Evolutionary conservation across 345 rosid genomes (phyloP), one percentile per base, ranked within the genome.

Genomic region (Stellera chamaejasme): DNA sequence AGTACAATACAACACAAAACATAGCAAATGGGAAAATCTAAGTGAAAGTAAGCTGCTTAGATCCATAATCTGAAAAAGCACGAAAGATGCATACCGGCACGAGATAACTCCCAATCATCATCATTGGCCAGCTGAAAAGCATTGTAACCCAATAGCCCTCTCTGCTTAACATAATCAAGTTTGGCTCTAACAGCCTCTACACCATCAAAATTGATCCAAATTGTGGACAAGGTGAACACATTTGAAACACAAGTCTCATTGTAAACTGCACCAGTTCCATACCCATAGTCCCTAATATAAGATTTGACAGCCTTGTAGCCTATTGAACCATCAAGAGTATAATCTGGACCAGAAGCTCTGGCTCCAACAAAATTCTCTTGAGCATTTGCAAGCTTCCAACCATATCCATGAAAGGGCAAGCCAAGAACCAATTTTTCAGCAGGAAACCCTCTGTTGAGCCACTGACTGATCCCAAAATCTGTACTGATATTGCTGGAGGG

Each of bases 171-270:
- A 56, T 78, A 82, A 9, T 65, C 48, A 56, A 69, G 55, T 50
- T 78, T 78, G 4, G 62, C 44, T 58, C 41, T 58, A 9, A 78
- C 54, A 13, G 66, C 56, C 51, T 76, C 77, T 6, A 61, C 63
- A 27, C 56, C 79, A 51, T 76, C 81, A 49, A 72, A 81, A 63
- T 65, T 73, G 49, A 82, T 55, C 83, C 83, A 78, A 36, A 11
- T 5, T 12, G 53, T 50, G 13, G 68, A 64, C 25, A 28, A 15
- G 0, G 48, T 44, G 58, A 65, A 70, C 51, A 59, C 58, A 55
- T 76, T 72, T 48, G 66, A 70, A 8, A 56, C 77, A 49, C 63
- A 74, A 4, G 75, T 66, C 13, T 60, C 28, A 66, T 79, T 68
- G 41, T 78, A 78, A 14, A 28, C 23, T 2, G 65, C 5, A 11